These are phyloP conservation scores for Stromatinia cepivora DNA, from an alignment of 2,329 filamentous ascomycete species.

Conservation along the genomic window DNA sequence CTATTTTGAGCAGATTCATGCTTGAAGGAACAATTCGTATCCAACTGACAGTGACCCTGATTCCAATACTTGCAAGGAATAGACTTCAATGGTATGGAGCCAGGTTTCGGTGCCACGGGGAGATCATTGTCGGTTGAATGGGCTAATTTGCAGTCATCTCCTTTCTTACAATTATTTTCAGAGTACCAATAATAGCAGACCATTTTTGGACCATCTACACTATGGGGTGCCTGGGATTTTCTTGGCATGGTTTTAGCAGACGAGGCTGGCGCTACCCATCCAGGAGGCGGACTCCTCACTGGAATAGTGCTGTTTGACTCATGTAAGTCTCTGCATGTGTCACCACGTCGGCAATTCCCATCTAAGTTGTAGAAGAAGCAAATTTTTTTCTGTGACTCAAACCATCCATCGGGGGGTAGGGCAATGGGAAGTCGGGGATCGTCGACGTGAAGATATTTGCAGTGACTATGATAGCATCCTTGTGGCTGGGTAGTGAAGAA, in stretches of 20 bases:
- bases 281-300: not conserved
- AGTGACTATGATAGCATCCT: not conserved
- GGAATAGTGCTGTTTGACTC: not conserved
- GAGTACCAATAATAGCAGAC: slow-evolving; percentile 20
- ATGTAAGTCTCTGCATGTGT: slow-evolving; percentile 12
- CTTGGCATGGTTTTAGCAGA: not conserved
- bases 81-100: too few species aligned
- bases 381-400: slow-evolving; percentile 9
- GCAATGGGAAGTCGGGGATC: not conserved
- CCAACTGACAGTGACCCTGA: not conserved
- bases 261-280: not conserved
- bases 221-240: not conserved
- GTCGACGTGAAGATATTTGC: slow-evolving; percentile 1
- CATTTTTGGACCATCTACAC: not conserved
- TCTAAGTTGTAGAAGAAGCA: slow-evolving; percentile 27
- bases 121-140: slow-evolving; percentile 14
- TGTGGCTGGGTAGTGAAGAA: not conserved
- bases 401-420: not conserved
- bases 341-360: slow-evolving; percentile 7
- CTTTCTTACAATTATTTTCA: slow-evolving; percentile 21
- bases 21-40: not conserved
- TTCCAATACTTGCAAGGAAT: slow-evolving; percentile 8
- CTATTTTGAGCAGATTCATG: not conserved
- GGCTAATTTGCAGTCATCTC: slow-evolving; percentile 7
- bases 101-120: not conserved